Base-by-base conservation (phyloP, 345 rosid genomes). In the Odontarrhena argentea region DNA sequence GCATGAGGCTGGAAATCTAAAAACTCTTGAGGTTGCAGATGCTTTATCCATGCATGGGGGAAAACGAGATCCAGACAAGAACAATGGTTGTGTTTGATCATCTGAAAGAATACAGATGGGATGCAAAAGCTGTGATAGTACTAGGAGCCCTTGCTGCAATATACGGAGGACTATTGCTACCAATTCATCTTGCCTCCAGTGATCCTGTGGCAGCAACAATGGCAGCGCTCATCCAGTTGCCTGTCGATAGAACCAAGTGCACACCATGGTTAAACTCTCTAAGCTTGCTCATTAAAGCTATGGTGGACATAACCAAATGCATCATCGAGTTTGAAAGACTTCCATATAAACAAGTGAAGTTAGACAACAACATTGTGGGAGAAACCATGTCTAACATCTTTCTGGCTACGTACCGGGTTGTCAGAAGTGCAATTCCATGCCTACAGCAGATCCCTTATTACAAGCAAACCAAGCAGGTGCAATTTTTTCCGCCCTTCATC, bases 71-170 rank as follows among this genome's bases (percentile, higher is more conserved):
- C 45, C 87, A 81, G 13, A 11, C 66, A 1, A 76, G 82, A 61
- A 84, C 91, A 30, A 79, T 89, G 84, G 32, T 14, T 54, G 15
- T 83, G 75, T 82, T 92, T 9, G 86, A 87, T 75, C 77, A 69
- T 70, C 83, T 92, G 34, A 78, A 80, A 48, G 80, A 65, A 25
- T 85, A 84, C 59, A 74, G 71, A 74, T 92, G 96, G 98, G 96
- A 82, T 70, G 89, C 86, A 10, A 89, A 92, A 79, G 43, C 84
- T 64, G 87, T 50, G 45, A 55, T 92, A 68, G 75, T 81, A 42
- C 87, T 92, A 42, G 87, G 92, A 66, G 88, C 86, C 69, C 80
- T 89, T 66, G 83, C 86, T 54, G 51, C 77, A 55, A 68, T 53
- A 80, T 89, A 83, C 57, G 87, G 92, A 55, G 82, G 80, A 73